Conservation (phyloP, 2,329 filamentous ascomycete genomes). For the Rutstroemia sydowiana region DNA sequence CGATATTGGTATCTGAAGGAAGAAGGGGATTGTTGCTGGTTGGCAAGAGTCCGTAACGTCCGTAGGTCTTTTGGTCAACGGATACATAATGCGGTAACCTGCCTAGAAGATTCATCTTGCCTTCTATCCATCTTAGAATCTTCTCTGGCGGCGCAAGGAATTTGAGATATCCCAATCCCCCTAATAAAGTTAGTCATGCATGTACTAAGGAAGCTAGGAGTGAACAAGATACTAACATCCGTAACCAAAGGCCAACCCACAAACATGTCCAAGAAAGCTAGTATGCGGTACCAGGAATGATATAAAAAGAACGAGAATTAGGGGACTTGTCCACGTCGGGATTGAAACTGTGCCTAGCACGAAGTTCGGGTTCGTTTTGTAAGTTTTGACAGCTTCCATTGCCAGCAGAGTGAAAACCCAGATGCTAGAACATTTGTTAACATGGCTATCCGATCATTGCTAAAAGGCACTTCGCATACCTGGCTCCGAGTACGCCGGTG, state of each 20-base stretch:
- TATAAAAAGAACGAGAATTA: constrained; percentile 68
- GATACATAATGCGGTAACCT: constrained; percentile 87
- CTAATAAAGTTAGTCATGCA: constrained; percentile 37
- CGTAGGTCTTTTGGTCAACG: constrained; percentile 92
- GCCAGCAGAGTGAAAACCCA: constrained; percentile 89
- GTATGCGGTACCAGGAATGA: constrained; percentile 72
- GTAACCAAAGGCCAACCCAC: constrained; percentile 78
- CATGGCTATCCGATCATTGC: not conserved
- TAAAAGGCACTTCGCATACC: constrained; percentile 43
- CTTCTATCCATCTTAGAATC: constrained; percentile 80
- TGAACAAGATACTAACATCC: constrained; percentile 52
- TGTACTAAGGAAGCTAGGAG: not conserved
- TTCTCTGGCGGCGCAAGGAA: constrained; percentile 86
- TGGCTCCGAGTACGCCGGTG: constrained; percentile 71
- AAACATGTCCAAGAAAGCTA: constrained; percentile 80
- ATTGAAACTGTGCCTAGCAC: constrained; percentile 57
- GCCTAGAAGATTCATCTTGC: constrained; percentile 76
- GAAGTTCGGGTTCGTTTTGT: constrained; percentile 72
- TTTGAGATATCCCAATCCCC: constrained; percentile 81
- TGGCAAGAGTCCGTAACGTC: constrained; percentile 82
- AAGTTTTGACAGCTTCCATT: constrained; percentile 80
- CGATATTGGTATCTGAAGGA: constrained; percentile 33
- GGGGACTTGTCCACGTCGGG: constrained; percentile 84
- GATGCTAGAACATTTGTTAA: constrained; percentile 47
- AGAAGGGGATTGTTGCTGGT: constrained; percentile 36